Evolutionary conservation across 2,329 filamentous ascomycete species (phyloP).

Genomic region (Nemania diffusa): DNA sequence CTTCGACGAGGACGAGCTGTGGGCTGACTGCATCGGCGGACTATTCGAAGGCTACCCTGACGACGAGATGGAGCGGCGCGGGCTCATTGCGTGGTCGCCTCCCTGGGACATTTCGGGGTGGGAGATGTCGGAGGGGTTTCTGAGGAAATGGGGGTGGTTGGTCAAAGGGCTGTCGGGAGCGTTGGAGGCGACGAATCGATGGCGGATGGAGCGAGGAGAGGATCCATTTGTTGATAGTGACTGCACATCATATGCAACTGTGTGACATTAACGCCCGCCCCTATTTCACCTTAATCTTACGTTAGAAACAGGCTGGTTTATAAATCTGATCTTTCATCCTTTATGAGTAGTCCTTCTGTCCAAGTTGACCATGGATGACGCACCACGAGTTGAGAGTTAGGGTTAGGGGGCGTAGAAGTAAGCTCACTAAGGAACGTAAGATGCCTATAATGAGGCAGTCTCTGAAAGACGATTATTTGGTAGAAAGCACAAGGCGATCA

Average conservation of each 20-base stretch:
- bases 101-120: conserved; percentile 54
- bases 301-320: too few relatives aligned
- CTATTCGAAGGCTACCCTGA: conserved; percentile 57
- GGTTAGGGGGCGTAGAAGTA: too few relatives aligned
- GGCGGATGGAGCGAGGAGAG: conserved; percentile 49
- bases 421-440: too few relatives aligned
- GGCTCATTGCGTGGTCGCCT: conserved; percentile 56
- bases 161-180: conserved; percentile 42
- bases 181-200: conserved; percentile 52
- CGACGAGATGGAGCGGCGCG: conserved; percentile 53
- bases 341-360: too few relatives aligned
- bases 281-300: too few relatives aligned
- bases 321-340: too few relatives aligned
- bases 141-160: conserved; percentile 52
- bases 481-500: too few relatives aligned
- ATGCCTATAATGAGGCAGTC: too few relatives aligned
- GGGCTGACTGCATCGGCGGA: conserved; percentile 55
- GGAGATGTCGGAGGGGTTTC: conserved; percentile 56
- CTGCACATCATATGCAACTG: conserved; percentile 30
- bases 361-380: too few relatives aligned
- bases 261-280: too few relatives aligned
- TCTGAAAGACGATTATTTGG: too few relatives aligned
- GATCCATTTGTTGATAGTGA: conserved; percentile 46
- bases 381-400: too few relatives aligned
- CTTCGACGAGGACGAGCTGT: conserved; percentile 57